Conservation (phyloP, 768 basidiomycete genomes). For the Fomitopsis serialis region DNA sequence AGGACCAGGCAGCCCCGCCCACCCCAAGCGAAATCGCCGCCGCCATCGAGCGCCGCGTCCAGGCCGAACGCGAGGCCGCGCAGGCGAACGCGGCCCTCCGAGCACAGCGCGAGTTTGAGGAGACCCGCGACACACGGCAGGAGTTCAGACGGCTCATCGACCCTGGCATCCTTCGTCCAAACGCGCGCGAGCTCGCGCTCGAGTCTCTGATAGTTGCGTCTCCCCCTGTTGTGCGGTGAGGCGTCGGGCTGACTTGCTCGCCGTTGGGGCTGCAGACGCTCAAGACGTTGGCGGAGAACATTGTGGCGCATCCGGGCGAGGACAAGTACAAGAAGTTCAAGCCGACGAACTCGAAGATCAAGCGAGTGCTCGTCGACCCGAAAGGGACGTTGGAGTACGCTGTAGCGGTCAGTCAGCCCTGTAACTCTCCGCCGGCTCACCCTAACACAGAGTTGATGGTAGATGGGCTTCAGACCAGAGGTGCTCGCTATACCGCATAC, state of each 20-base stretch:
- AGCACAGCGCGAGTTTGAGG: slow-evolving; percentile 20
- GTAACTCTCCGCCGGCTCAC: neutral
- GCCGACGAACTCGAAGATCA: slow-evolving; percentile 63
- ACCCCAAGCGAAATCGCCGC: slow-evolving; percentile 17
- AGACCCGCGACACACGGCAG: slow-evolving; percentile 64
- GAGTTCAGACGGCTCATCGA: slow-evolving; percentile 73
- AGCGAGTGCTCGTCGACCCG: slow-evolving; percentile 60
- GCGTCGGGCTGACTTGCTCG: neutral
- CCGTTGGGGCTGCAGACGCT: slow-evolving; percentile 43
- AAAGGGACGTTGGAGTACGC: slow-evolving; percentile 78
- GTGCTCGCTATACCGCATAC: slow-evolving; percentile 29
- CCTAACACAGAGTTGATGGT: no score
- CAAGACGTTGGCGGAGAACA: slow-evolving; percentile 64
- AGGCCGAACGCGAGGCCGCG: slow-evolving; percentile 13
- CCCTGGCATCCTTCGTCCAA: slow-evolving; percentile 71
- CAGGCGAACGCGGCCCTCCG: slow-evolving; percentile 1
- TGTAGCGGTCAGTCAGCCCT: slow-evolving; percentile 48
- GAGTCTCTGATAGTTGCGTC: slow-evolving; percentile 57
- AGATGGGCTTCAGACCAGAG: slow-evolving; percentile 75
- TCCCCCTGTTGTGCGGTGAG: neutral
- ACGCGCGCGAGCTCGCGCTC: slow-evolving; percentile 53
- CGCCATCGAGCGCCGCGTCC: slow-evolving; percentile 23
- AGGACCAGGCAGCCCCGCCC: neutral
- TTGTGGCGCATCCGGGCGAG: slow-evolving; percentile 69
- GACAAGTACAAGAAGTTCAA: slow-evolving; percentile 72